Evolutionary conservation across 2,329 filamentous ascomycete species (phyloP).

Genomic region (Chaetomium olivaceum): DNA sequence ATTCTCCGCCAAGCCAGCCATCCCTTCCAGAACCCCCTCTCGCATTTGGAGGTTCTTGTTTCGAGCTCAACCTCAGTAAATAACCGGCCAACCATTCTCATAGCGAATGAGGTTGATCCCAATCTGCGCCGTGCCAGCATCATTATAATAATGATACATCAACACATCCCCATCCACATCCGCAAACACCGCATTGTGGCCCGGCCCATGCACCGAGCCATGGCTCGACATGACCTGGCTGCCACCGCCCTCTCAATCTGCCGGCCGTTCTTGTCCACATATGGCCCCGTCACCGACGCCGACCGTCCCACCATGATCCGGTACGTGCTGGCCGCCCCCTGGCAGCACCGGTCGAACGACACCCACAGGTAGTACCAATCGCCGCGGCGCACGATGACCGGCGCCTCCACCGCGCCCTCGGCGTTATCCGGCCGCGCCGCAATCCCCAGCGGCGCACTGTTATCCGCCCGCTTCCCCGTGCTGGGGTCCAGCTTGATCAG

Average conservation of each 20-base stretch:
- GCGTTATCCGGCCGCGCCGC: conserved; percentile 45
- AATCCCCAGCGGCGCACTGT: conserved; percentile 55
- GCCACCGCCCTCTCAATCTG: conserved; percentile 58
- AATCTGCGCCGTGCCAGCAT: conserved; percentile 10
- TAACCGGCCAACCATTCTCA: conserved; percentile 14
- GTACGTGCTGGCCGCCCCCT: conserved; percentile 56
- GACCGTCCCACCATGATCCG: conserved; percentile 66
- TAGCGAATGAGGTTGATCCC: conserved; percentile 14
- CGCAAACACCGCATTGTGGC: conserved; percentile 60
- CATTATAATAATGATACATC: conserved; percentile 58
- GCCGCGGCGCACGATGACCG: conserved; percentile 56
- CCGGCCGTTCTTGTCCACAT: conserved; percentile 56
- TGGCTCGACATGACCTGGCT: conserved; percentile 59
- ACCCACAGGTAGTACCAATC: conserved; percentile 67
- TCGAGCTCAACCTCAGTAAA: not conserved
- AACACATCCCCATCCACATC: conserved; percentile 56
- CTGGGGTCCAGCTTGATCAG: conserved; percentile 52
- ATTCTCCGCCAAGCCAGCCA: no score
- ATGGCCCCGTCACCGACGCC: conserved; percentile 51
- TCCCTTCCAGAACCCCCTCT: no score
- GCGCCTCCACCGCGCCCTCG: conserved; percentile 52
- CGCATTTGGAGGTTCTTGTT: no score
- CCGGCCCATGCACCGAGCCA: conserved; percentile 60
- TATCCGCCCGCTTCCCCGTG: conserved; percentile 32
- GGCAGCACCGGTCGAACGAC: conserved; percentile 62